A percentile compares a stretch with the other conserved stretches of the same genome.
Conservation (phyloP, 2,329 filamentous ascomycete species). For the Aureobasidium melanogenum region DNA sequence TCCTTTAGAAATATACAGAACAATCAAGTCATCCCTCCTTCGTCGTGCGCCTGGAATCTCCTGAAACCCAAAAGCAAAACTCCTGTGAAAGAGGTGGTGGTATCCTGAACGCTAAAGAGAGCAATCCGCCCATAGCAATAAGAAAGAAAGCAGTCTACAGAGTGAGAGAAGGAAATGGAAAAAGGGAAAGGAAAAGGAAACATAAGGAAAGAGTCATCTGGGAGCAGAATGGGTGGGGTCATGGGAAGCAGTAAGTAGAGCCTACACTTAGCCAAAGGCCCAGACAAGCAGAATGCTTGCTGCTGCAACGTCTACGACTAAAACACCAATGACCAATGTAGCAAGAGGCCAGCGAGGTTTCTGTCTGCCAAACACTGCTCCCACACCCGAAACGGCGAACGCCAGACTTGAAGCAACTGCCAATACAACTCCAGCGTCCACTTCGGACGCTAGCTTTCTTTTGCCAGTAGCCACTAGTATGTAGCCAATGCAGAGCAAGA, state of each 20-base stretch:
- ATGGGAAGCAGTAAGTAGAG: not conserved
- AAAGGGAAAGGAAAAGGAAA: not conserved
- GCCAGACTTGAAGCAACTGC: constrained; percentile 60
- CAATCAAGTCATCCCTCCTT: not conserved
- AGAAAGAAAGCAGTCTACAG: not conserved
- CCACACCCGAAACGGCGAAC: constrained; percentile 54
- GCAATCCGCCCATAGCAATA: not conserved
- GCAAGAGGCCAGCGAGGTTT: constrained; percentile 38
- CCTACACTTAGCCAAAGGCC: constrained; percentile 24
- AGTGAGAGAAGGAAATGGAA: not conserved
- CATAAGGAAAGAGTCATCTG: not conserved
- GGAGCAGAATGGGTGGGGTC: not conserved
- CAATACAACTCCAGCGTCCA: constrained; percentile 63
- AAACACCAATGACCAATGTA: constrained; percentile 35
- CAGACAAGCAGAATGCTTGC: constrained; percentile 46
- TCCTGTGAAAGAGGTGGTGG: not conserved
- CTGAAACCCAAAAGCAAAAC: not conserved
- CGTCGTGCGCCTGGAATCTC: not conserved
- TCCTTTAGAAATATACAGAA: not conserved
- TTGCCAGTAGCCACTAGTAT: constrained; percentile 60
- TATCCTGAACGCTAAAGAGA: not conserved
- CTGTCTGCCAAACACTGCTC: constrained; percentile 47
- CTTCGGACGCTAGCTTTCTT: constrained; percentile 59
- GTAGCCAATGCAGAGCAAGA: constrained; percentile 56
- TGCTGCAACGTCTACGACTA: constrained; percentile 39